phyloP scores from a whole-genome alignment of 768 basidiomycete genomes.

The Guyanaporus albipodus region DNA sequence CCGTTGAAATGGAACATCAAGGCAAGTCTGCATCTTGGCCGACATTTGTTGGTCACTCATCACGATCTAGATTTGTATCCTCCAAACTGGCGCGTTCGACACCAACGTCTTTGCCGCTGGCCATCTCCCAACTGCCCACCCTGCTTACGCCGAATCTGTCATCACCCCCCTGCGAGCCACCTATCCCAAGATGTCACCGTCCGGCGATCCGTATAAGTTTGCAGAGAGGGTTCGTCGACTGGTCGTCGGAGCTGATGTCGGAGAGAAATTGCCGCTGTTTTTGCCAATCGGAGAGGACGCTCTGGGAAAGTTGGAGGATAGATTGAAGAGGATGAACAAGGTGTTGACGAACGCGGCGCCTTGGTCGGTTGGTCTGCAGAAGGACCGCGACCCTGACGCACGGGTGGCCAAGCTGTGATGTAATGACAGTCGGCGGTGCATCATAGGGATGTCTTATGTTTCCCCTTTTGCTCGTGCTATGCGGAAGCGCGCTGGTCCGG shows the following conservation, averaged over 20 bases:
- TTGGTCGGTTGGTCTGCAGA: constrained; percentile 11
- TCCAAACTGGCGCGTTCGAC: constrained; percentile 18
- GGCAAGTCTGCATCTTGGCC: background rate
- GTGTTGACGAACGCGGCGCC: background rate
- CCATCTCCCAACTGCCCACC: constrained; percentile 3
- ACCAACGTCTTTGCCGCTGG: constrained; percentile 4
- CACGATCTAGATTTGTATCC: constrained; percentile 9
- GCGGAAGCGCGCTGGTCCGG: too few species aligned
- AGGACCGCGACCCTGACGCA: background rate
- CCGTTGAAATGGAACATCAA: constrained; percentile 18
- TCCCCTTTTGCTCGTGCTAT: too few species aligned
- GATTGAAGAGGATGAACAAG: background rate
- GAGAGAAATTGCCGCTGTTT: constrained; percentile 1
- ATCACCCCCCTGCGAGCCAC: background rate
- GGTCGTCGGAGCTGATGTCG: background rate
- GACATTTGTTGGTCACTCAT: background rate
- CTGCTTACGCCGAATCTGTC: constrained; percentile 8
- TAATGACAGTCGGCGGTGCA: too few species aligned
- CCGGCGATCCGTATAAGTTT: constrained; percentile 12
- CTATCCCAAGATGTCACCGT: background rate
- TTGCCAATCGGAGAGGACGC: constrained; percentile 12
- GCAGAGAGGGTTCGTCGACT: constrained; percentile 4
- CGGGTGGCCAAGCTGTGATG: background rate
- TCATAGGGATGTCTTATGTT: too few species aligned
- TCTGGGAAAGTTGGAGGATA: constrained; percentile 1